A percentile compares a stretch with the other conserved stretches of the same genome.
phyloP scores from a whole-genome alignment of 2,329 filamentous ascomycete species.

The Didymella exigua region DNA sequence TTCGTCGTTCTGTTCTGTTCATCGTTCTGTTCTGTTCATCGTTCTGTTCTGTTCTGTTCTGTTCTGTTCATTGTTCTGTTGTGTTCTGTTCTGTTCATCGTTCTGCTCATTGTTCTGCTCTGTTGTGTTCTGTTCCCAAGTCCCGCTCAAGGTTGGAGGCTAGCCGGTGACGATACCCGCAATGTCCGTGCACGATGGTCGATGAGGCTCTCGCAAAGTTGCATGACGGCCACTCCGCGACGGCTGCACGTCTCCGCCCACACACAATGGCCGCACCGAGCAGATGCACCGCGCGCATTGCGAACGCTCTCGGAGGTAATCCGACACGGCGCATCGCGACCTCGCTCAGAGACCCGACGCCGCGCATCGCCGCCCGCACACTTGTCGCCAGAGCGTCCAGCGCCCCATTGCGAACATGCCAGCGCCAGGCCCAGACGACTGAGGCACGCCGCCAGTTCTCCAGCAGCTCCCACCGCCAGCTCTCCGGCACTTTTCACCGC shows the following conservation, averaged over 20 bases:
- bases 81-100: too few species aligned
- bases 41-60: too few species aligned
- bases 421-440: conserved; percentile 16
- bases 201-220: conserved; percentile 20
- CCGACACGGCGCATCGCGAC: conserved; percentile 24
- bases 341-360: too few species aligned
- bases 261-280: conserved; percentile 35
- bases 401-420: conserved; percentile 23
- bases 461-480: conserved; percentile 31
- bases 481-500: too few species aligned
- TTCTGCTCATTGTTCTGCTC: too few species aligned
- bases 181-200: conserved; percentile 11
- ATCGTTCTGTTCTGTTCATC: too few species aligned
- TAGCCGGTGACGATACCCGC: too few species aligned
- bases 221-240: conserved; percentile 13
- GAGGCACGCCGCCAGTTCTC: conserved; percentile 32
- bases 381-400: conserved; percentile 27
- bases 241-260: conserved; percentile 1
- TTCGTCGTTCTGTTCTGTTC: too few species aligned
- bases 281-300: conserved; percentile 31
- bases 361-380: conserved; percentile 33
- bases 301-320: conserved; percentile 19
- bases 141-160: too few species aligned
- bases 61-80: too few species aligned
- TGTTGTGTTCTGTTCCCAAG: too few species aligned